A percentile compares a stretch with the other conserved stretches of the same genome.
These are phyloP conservation scores for Boletus coccyginus DNA, from an alignment of 768 basidiomycete genomes.

Conservation along the genomic window DNA sequence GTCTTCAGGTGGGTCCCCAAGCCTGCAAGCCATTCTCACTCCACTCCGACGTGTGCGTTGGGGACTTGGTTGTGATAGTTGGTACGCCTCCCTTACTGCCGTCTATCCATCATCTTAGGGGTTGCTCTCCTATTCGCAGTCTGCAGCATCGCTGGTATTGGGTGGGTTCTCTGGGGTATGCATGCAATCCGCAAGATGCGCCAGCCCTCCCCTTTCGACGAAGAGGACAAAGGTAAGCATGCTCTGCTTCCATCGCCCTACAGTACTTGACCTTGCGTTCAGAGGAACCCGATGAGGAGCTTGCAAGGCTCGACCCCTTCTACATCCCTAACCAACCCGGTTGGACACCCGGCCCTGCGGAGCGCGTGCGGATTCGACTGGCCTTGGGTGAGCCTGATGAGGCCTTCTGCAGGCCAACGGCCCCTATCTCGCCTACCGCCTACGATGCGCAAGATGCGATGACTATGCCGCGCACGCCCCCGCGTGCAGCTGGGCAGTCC, in stretches of 20 bases:
- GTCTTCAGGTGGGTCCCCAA: neutral
- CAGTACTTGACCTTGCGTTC: neutral
- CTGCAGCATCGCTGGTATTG: constrained; percentile 18
- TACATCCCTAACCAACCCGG: no score
- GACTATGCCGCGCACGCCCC: neutral
- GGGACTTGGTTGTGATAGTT: constrained; percentile 22
- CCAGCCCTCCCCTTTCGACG: constrained; percentile 5
- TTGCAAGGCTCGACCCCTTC: constrained; percentile 5
- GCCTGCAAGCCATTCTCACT: constrained; percentile 12
- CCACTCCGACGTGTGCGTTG: constrained; percentile 18
- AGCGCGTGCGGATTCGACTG: constrained; percentile 12
- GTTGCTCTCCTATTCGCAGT: neutral
- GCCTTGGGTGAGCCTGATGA: constrained; percentile 1
- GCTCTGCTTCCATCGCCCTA: neutral
- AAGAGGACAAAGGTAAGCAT: constrained; percentile 2
- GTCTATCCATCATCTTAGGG: neutral
- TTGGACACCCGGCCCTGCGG: neutral
- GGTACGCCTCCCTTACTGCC: constrained; percentile 10
- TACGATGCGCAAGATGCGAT: neutral
- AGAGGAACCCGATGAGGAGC: constrained; percentile 1
- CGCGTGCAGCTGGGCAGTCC: neutral
- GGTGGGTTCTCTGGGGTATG: constrained; percentile 18
- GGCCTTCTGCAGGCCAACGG: neutral
- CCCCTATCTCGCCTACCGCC: neutral
- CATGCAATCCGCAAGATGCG: constrained; percentile 22